phyloP scores from a whole-genome alignment of 768 basidiomycete species.

The Tubosaeta sp. region DNA sequence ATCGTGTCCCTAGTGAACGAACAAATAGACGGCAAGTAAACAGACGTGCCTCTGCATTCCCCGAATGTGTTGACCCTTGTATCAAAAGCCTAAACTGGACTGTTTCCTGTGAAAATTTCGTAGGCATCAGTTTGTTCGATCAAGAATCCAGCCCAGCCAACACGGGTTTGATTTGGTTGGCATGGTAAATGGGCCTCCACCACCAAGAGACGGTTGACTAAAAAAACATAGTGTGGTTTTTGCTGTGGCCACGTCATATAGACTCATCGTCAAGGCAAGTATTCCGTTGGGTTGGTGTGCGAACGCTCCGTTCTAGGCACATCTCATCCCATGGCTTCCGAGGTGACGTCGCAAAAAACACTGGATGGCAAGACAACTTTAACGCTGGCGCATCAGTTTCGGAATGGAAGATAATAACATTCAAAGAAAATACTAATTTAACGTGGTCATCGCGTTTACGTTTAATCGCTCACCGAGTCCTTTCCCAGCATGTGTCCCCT shows the following conservation, averaged over 20 bases:
- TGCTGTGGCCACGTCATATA: neutral
- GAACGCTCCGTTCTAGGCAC: too few relatives aligned
- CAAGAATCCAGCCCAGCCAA: neutral
- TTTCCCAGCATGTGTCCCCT: conserved; percentile 26
- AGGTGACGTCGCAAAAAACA: neutral
- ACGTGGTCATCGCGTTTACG: conserved; percentile 12
- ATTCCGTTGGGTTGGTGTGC: neutral
- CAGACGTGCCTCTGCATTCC: neutral
- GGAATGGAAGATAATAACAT: neutral
- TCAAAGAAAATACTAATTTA: conserved; percentile 15
- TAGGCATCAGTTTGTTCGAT: neutral
- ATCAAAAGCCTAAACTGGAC: conserved; percentile 11
- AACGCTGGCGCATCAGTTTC: neutral
- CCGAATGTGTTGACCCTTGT: conserved; percentile 11
- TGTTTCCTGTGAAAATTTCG: conserved; percentile 6
- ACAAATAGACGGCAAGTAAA: neutral
- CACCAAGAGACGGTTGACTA: neutral
- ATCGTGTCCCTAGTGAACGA: neutral
- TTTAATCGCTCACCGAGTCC: conserved; percentile 22
- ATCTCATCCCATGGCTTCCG: neutral
- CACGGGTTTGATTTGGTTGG: conserved; percentile 4
- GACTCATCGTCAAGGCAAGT: neutral
- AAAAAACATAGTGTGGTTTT: neutral
- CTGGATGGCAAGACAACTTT: neutral
- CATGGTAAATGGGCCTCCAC: neutral